A percentile compares a stretch with the other conserved stretches of the same genome.
Conservation (phyloP, 2,329 filamentous ascomycete species). For the Mollisiaceae sp. region DNA sequence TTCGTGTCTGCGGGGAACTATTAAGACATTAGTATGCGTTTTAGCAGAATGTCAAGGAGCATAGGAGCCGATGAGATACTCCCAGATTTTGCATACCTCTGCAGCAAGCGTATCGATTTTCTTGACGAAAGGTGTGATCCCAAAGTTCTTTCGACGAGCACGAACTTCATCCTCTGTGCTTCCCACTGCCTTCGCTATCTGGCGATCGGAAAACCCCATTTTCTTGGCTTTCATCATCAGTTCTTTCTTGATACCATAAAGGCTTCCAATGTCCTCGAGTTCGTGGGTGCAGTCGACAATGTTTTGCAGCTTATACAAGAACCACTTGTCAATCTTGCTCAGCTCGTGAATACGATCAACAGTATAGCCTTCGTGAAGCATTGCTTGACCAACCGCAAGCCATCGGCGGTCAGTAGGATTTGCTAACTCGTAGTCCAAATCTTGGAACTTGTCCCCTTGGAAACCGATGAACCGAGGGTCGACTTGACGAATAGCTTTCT, state of each 20-base stretch:
- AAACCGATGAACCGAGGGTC: conserved; percentile 92
- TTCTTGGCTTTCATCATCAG: conserved; percentile 93
- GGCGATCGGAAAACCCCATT: conserved; percentile 94
- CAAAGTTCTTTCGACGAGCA: conserved; percentile 81
- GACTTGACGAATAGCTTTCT: conserved; percentile 97
- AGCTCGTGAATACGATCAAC: conserved; percentile 91
- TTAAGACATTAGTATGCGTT: neutral
- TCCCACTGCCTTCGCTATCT: conserved; percentile 86
- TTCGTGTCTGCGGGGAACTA: conserved; percentile 91
- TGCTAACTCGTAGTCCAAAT: conserved; percentile 85
- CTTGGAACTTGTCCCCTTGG: conserved; percentile 93
- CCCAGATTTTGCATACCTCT: conserved; percentile 52
- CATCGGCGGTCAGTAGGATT: conserved; percentile 97
- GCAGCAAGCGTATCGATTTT: conserved; percentile 97
- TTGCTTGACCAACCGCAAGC: conserved; percentile 96
- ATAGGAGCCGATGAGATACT: neutral
- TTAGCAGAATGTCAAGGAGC: neutral
- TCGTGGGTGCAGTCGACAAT: conserved; percentile 90
- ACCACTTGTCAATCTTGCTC: conserved; percentile 99
- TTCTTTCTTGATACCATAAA: conserved; percentile 87
- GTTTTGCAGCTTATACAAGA: conserved; percentile 97
- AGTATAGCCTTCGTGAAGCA: conserved; percentile 95
- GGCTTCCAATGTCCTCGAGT: conserved; percentile 80
- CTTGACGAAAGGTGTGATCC: conserved; percentile 95
- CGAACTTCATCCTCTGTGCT: conserved; percentile 90